Base-by-base conservation (phyloP, 2,329 filamentous ascomycete species). In the Chaetomium sp. region DNA sequence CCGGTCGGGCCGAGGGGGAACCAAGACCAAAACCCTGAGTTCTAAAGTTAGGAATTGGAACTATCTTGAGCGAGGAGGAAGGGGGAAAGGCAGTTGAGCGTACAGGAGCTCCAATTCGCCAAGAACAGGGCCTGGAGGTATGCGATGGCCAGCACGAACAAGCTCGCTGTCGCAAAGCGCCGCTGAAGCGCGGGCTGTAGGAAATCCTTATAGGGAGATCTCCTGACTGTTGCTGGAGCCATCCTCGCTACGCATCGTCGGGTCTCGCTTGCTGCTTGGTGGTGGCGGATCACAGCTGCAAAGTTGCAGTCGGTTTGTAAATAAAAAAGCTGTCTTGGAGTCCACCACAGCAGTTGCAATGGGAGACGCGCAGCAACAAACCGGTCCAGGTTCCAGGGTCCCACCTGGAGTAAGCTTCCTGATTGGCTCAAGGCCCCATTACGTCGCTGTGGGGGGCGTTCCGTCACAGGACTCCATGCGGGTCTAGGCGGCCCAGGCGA, bases 141-240 rank as follows among this genome's bases (percentile, higher is more conserved):
- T 74, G 91, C 92, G 63, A 92, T 81, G 56, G 83, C 78, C 10
- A 95, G 79, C 16, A 93, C 82, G 68, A 91, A 80, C 16, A 85
- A 83, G 56, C 90, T 90, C 13, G 92, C 92, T 68, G 88, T 88
- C 57, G 90, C 89, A 78, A 97, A 98, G 72, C 93, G 87, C 72
- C 91, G 85, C 77, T 98, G 94, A 69, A 97, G 82, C 60, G 90
- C 89, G 57, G 94, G 93, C 67, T 94, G 96, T 71, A 97, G 81
- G 77, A 96, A 96, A 80, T 97, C 92, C 82, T 92, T 90, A 79
- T 97, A 96, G 57, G 84, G 81, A 72, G 81, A 79, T 74, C 76
- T 85, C 82, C 81, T 87, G 79, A 80, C 83, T 75, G 78, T 80
- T 74, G 78, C 77, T 73, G 75, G 76, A 72, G 83, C 80, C 83